Evolutionary conservation across 2,329 filamentous ascomycete species (phyloP).

Genomic region (Pseudogymnoascus sp.): DNA sequence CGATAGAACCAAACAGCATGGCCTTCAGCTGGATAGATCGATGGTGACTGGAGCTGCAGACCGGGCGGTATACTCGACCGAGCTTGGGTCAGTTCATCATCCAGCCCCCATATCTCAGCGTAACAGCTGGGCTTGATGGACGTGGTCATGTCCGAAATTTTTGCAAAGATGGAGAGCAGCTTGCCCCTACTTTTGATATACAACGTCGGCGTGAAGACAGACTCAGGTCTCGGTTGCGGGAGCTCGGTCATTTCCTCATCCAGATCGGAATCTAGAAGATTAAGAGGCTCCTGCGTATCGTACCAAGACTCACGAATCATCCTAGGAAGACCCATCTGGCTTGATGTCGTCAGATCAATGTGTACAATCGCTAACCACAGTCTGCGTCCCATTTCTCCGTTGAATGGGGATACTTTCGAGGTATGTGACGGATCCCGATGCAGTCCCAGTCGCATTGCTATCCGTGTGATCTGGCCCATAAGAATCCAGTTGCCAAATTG

Average conservation of each 20-base stretch:
- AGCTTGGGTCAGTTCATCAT: not conserved
- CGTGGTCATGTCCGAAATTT: not conserved
- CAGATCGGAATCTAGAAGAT: conserved; percentile 59
- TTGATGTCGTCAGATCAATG: conserved; percentile 55
- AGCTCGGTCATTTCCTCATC: conserved; percentile 44
- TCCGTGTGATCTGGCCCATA: conserved; percentile 40
- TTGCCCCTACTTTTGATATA: conserved; percentile 28
- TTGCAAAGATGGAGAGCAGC: not conserved
- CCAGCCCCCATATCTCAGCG: not conserved
- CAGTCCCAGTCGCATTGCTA: conserved; percentile 49
- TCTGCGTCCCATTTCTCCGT: conserved; percentile 55
- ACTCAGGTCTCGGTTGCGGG: conserved; percentile 44
- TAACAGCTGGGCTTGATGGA: not conserved
- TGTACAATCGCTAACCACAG: conserved; percentile 46
- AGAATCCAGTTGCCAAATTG: conserved; percentile 48
- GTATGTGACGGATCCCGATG: conserved; percentile 45
- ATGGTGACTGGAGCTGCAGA: not conserved
- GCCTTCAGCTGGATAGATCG: not conserved
- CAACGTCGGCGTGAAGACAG: conserved; percentile 48
- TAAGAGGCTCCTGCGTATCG: conserved; percentile 52
- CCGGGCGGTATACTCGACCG: not conserved
- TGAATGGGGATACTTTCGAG: conserved; percentile 41
- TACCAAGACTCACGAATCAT: conserved; percentile 56
- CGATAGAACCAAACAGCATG: not conserved
- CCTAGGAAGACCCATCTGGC: conserved; percentile 58